Percentiles rank a stretch among this genome's conserved stretches.
phyloP scores from a whole-genome alignment of 2,329 filamentous ascomycete species.

The Monilinia fructicola region DNA sequence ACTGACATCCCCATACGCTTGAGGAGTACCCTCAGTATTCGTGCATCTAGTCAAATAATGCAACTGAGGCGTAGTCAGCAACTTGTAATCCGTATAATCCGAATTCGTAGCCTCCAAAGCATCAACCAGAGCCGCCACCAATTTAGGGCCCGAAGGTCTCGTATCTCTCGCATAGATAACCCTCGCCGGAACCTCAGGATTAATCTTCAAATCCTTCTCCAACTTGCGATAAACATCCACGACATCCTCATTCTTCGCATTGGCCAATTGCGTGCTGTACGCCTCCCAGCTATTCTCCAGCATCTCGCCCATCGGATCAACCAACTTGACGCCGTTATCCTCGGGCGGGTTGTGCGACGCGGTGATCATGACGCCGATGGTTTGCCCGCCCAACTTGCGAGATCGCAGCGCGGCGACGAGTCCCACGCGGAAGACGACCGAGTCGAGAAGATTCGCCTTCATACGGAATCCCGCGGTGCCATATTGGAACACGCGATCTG shows the following conservation, averaged over 20 bases:
- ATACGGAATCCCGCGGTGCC: constrained; percentile 68
- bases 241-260: constrained; percentile 75
- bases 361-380: constrained; percentile 95
- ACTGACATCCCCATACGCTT: constrained; percentile 84
- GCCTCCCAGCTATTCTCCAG: constrained; percentile 92
- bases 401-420: constrained; percentile 86
- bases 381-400: constrained; percentile 83
- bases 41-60: constrained; percentile 94
- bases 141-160: constrained; percentile 81
- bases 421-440: constrained; percentile 89
- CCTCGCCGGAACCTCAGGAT: constrained; percentile 66
- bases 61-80: constrained; percentile 94
- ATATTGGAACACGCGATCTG: constrained; percentile 59
- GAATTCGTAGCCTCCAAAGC: constrained; percentile 74
- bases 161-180: constrained; percentile 93
- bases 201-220: constrained; percentile 72
- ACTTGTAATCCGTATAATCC: constrained; percentile 80
- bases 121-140: constrained; percentile 76
- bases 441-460: constrained; percentile 78
- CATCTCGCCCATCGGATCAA: constrained; percentile 98
- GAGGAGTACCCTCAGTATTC: constrained; percentile 86
- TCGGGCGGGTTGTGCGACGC: constrained; percentile 87
- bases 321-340: constrained; percentile 92
- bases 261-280: constrained; percentile 85
- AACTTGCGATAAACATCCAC: constrained; percentile 74